Base-by-base conservation (phyloP, 495 filamentous ascomycete genomes). In the Aspergillus leporis region DNA sequence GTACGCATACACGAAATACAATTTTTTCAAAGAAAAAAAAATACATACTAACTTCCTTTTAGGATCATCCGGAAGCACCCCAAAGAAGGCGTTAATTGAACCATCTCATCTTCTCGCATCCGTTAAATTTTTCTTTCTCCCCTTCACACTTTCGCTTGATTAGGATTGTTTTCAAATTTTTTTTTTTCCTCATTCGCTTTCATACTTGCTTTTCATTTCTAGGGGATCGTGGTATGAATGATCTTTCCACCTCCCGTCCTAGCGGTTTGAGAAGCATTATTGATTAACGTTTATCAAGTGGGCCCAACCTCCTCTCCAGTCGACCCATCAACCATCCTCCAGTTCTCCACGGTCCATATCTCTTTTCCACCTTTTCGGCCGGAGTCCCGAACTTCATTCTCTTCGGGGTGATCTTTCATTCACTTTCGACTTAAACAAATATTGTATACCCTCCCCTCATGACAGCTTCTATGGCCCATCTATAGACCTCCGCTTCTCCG, bases 251-350 rank as follows among this genome's bases (percentile, higher is more conserved):
- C n/a, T 32, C 5, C 9, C 19, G 36, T 16, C 21, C 22, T 14
- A 19, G 43, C 49, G 40, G 6, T 52, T 22, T 19, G 46, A 28
- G 51, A 2, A 18, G 12, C 12, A n/a, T 38, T 41, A 28, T 47
- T 53, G 30, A 30, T 56, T 62, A 56, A 58, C 60, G 53, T 62
- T 51, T 41, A 51, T 50, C 34, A 48, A 53, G 55, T 62, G 60
- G 60, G 38, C 32, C 60, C 49, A 49, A 50, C 45, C 48, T 61
- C 60, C 47, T 51, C 50, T 38, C 51, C 56, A 53, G 36, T 58
- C 57, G 18, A 60, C 57, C 57, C 49, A 54, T 56, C 59, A 60
- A 36, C 57, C 49, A 47, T 53, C 53, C 43, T 46, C 51, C 56
- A 51, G 50, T 51, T 53, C 60, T 38, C 41, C 41, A 58, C 55